Evolutionary conservation across 768 basidiomycete species (phyloP).

Genomic region (Trametes cingulata): DNA sequence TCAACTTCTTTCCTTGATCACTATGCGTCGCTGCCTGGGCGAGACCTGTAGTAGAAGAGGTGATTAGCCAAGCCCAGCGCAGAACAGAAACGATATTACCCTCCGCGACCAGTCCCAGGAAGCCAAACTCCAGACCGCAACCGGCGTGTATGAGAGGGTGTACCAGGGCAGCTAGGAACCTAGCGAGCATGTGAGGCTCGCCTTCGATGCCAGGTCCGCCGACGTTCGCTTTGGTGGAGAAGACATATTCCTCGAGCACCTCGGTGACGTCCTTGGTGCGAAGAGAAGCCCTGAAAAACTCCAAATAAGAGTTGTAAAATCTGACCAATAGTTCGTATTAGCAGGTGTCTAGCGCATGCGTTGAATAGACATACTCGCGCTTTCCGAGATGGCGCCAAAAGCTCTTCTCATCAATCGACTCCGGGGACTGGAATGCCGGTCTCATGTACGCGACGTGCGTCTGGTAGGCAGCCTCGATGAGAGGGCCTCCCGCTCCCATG

Average conservation of each 20-base stretch:
- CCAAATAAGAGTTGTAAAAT: conserved; percentile 58
- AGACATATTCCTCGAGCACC: conserved; percentile 62
- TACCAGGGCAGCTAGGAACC: conserved; percentile 55
- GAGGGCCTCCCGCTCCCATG: conserved; percentile 50
- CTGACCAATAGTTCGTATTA: conserved; percentile 35
- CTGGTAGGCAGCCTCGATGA: conserved; percentile 46
- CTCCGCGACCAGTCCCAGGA: conserved; percentile 62
- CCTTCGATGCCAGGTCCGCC: conserved; percentile 19
- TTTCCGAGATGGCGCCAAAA: conserved; percentile 59
- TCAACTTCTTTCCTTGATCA: conserved; percentile 36
- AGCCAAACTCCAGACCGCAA: conserved; percentile 61
- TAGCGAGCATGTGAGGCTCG: conserved; percentile 57
- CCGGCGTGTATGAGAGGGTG: conserved; percentile 69
- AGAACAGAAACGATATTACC: conserved; percentile 38
- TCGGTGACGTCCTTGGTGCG: conserved; percentile 44
- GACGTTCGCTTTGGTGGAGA: conserved; percentile 40
- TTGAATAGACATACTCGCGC: conserved; percentile 40
- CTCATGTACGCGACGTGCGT: conserved; percentile 41
- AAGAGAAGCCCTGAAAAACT: conserved; percentile 49
- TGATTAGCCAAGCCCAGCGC: not conserved
- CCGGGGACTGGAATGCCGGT: conserved; percentile 45
- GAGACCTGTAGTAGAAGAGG: conserved; percentile 38
- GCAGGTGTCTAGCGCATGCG: not conserved
- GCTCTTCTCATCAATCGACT: conserved; percentile 46
- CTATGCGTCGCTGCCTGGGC: conserved; percentile 55